phyloP scores from a whole-genome alignment of 192 early-diverging fungal species.

The Haplosporangium gracile region DNA sequence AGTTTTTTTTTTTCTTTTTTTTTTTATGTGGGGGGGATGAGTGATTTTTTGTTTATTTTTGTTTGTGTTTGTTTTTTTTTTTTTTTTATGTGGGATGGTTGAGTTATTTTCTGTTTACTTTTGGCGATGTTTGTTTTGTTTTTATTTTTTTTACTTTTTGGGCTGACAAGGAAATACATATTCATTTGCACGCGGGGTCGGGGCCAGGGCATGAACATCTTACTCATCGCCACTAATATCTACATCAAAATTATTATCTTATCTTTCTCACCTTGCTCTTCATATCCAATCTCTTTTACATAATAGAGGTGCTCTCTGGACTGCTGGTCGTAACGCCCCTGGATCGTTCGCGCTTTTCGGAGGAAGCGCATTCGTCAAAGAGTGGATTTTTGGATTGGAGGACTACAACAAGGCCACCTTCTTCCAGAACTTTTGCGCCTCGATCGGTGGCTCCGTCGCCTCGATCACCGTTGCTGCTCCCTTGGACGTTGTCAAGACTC shows the following conservation, averaged over 20 bases:
- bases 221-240: conserved; percentile 5
- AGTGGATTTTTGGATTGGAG: conserved; percentile 88
- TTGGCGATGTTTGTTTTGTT: not conserved
- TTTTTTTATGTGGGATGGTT: not conserved
- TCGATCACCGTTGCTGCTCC: conserved; percentile 95
- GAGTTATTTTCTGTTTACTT: conserved; percentile 5
- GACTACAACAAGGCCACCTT: conserved; percentile 98
- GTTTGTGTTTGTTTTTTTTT: not conserved
- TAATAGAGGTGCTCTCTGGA: conserved; percentile 92
- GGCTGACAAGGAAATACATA: not conserved
- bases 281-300: not conserved
- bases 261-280: not conserved
- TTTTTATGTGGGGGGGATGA: not conserved
- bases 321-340: conserved; percentile 96
- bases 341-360: conserved; percentile 98
- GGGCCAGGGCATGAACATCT: not conserved
- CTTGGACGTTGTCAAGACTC: conserved; percentile 99
- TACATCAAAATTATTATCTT: conserved; percentile 2
- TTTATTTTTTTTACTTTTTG: not conserved
- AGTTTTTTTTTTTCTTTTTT: not conserved
- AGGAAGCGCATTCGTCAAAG: conserved; percentile 94
- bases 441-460: conserved; percentile 95
- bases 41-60: conserved; percentile 3
- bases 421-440: conserved; percentile 96
- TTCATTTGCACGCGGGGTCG: conserved; percentile 9